Base-by-base conservation (phyloP, 768 basidiomycete genomes). In the Rubroboletus pulcherrimus region DNA sequence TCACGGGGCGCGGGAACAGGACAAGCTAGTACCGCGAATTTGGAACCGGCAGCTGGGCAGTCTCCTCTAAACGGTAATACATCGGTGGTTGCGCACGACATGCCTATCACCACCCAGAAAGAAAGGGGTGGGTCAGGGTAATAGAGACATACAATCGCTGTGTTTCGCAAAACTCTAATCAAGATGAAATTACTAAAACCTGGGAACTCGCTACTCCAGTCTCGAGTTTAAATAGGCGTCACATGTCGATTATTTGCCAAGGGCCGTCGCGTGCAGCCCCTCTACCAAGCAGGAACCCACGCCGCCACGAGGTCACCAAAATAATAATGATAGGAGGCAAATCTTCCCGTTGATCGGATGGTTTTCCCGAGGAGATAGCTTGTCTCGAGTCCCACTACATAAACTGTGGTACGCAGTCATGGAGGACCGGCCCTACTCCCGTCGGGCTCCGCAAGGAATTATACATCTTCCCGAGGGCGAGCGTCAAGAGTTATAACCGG, bases 1-100 rank as follows among this genome's bases (percentile, higher is more conserved):
- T 78, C 82, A 29, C 77, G 80, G 59, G 67, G 72, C 7, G 29
- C 55, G 24, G 63, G 60, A 40, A 56, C 71, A 41, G 65, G 65
- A 17, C 65, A 71, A 40, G 31, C 58, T 14, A 59, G 45, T 35
- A 17, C 55, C 30, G 48, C 60, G 19, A 64, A 24, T 31, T 17
- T 54, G 26, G 55, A 56, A 46, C 50, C 62, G n/a, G n/a, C 44
- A 15, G 37, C 44, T 34, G 57, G 49, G 21, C 68, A 63, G 14
- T 21, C 61, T 33, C 39, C 40, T 40, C 61, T 56, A 43, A 68
- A 65, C 4, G 59, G 61, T 37, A 33, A 43, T 33, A 11, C 61
- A 19, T 49, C 63, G 10, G 60, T 47, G 17, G 49, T 37, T 33
- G 19, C 54, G 42, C 49, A 52, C 24, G 34, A 45, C 5, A 49